phyloP scores from a whole-genome alignment of 257 asterid species.

The Thymus mandschuricus region DNA sequence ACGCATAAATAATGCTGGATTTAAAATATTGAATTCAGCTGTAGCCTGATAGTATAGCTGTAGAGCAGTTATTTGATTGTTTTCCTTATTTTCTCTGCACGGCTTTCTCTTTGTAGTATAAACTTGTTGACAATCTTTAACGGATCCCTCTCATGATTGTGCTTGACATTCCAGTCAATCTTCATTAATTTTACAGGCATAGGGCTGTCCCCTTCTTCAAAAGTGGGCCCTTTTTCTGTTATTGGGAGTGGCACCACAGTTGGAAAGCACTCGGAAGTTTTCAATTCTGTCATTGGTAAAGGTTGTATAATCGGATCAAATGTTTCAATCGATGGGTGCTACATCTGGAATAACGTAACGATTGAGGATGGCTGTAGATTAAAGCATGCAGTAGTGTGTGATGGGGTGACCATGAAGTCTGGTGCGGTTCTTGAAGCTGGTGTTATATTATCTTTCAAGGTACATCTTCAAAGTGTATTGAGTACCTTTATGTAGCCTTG shows the following conservation, averaged over 20 bases:
- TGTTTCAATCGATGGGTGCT: constrained; percentile 86
- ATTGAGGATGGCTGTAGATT: constrained; percentile 89
- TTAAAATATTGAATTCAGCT: neutral
- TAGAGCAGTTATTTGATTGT: neutral
- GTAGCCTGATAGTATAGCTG: neutral
- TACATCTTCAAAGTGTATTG: constrained; percentile 35
- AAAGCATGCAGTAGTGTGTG: constrained; percentile 92
- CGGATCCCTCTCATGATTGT: constrained; percentile 26
- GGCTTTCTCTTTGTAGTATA: constrained; percentile 18
- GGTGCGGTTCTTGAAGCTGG: constrained; percentile 84
- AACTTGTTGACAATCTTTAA: constrained; percentile 20
- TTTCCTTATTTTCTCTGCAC: constrained; percentile 17
- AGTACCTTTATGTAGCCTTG: constrained; percentile 17
- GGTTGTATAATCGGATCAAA: constrained; percentile 81
- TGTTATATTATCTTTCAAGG: constrained; percentile 85
- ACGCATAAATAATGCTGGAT: constrained; percentile 13
- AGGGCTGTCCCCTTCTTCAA: constrained; percentile 68
- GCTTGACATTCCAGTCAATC: constrained; percentile 26
- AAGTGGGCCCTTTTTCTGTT: constrained; percentile 80
- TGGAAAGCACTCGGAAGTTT: constrained; percentile 64
- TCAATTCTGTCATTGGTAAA: constrained; percentile 91
- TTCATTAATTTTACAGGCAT: constrained; percentile 49
- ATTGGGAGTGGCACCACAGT: constrained; percentile 80
- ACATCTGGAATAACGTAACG: constrained; percentile 87
- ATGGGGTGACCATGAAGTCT: constrained; percentile 77